Base-by-base conservation (phyloP, 2,329 filamentous ascomycete genomes). In the Penicillium sp. region DNA sequence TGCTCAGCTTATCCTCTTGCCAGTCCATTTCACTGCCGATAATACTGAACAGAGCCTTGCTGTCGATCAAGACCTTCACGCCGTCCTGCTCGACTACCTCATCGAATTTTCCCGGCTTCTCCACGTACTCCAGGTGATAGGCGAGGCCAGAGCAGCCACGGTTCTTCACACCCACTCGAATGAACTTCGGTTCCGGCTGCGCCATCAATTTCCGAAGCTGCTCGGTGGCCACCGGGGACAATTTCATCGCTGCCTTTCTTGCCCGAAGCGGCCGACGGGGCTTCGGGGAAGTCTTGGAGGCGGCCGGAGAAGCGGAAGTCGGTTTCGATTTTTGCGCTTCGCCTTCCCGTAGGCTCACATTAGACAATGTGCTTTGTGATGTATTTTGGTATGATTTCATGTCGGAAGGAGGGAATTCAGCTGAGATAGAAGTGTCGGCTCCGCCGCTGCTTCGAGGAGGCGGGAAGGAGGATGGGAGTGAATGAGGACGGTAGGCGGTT, bases 11-110 rank as follows among this genome's bases (percentile, higher is more conserved):
- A 69, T 97, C 94, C 77, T 97, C 93, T 12, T 93, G 83, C 93
- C 93, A 99, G 72, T 99, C 94, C 94, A 99, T 99, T 78, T 97
- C 93, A 71, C 90, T 96, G 6, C 94, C 94, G 68, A 99, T 97
- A 53, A 99, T 97, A 76, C 93, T 97, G 74, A 99, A 93, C 49
- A 99, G 79, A 42, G 94, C 94, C 80, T 97, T 97, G 82, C 91
- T 96, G 75, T 99, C 94, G 57, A 99, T 94, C 73, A 97, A 75
- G 35, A 99, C 93, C 77, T 90, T 93, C 57, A 99, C 93, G 0
- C 93, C 94, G 69, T 97, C 94, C 74, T 99, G 94, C 72, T 96
- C 93, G 1, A 99, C 91, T 51, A 88, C 83, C 76, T 99, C 94
- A 69, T 99, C 94, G 68, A 97, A 93, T 38, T 84, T 81, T 4